Base-by-base conservation (phyloP, 305 asterid species). In the Fraxinus xanthoxyloides region DNA sequence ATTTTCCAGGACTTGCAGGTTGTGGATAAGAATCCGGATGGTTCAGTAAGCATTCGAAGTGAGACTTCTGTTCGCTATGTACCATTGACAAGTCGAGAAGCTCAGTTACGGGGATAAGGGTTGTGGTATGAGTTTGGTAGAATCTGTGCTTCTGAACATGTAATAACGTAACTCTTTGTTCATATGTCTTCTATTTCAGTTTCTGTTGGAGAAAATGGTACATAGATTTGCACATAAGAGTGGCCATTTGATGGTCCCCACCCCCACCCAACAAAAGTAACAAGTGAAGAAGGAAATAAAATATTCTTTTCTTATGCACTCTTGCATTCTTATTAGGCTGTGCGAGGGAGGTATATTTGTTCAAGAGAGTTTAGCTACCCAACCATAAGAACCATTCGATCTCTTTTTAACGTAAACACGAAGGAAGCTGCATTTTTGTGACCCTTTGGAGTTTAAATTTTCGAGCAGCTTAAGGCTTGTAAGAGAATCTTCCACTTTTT, bases 1-100 rank as follows among this genome's bases (percentile, higher is more conserved):
- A 46, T 90, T 17, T 91, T 86, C 84, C 99, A 96, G 89, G 98
- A 92, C 77, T 91, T 96, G 83, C 88, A 91, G 86, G 97, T 95
- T 36, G 92, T 95, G 82, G 98, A 96, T 87, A 94, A 96, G 94
- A 86, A 89, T 10, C 30, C 72, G 56, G 97, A 94, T 51, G 97
- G 98, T 77, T 84, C 92, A 12, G 4, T 91, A 10, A 90, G 89
- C 74, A 86, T 91, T 59, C 90, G 86, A 2, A 89, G 87, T 48
- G 98, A 92, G 88, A 93, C 98, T 77, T 88, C 93, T 34, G 99
- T 96, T 78, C 93, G 98, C 17, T 95, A 95, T 75, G 93, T 93
- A 82, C 98, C 98, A 15, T 83, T 93, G 67, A 93, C 97, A 0
- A 91, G 95, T 88, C 90, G 90, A 80, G 98, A 93, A 77, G 90